Percentiles rank a stretch among this genome's conserved stretches.
Conservation (phyloP, 768 basidiomycete genomes). For the Daedaleopsis nitida region DNA sequence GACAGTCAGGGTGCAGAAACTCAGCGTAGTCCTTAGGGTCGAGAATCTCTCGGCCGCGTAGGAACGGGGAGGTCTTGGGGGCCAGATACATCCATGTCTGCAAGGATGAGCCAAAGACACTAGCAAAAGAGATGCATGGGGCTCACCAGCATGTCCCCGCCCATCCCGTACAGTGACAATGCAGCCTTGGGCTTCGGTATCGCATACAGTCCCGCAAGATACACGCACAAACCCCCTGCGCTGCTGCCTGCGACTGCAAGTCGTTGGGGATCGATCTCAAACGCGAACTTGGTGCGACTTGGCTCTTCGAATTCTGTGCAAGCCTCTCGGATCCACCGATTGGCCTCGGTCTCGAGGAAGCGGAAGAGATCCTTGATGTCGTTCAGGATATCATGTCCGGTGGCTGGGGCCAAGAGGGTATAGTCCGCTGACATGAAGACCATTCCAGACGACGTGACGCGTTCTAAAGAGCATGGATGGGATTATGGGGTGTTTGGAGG, state of each 20-base stretch:
- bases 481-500: background rate
- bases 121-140: background rate
- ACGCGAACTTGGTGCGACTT: slow-evolving; percentile 16
- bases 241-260: slow-evolving; percentile 60
- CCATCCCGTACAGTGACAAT: slow-evolving; percentile 62
- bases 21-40: slow-evolving; percentile 48
- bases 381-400: slow-evolving; percentile 56
- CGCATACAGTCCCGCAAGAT: slow-evolving; percentile 58
- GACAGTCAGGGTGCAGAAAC: slow-evolving; percentile 47
- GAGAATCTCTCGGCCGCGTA: slow-evolving; percentile 56
- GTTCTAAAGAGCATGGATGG: slow-evolving; percentile 37
- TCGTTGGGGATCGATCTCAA: slow-evolving; percentile 43
- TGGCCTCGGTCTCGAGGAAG: slow-evolving; percentile 40
- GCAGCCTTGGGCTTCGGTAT: slow-evolving; percentile 55
- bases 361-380: slow-evolving; percentile 60
- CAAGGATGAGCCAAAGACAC: background rate
- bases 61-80: slow-evolving; percentile 52
- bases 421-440: slow-evolving; percentile 68
- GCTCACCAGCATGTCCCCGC: slow-evolving; percentile 56
- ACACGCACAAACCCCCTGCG: slow-evolving; percentile 65
- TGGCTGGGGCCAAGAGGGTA: slow-evolving; percentile 52
- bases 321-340: slow-evolving; percentile 3
- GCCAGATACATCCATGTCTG: slow-evolving; percentile 54
- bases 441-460: slow-evolving; percentile 48
- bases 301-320: background rate